A percentile compares a stretch with the other conserved stretches of the same genome.
Conservation (phyloP, 768 basidiomycete species). For the Suillus subaureus region DNA sequence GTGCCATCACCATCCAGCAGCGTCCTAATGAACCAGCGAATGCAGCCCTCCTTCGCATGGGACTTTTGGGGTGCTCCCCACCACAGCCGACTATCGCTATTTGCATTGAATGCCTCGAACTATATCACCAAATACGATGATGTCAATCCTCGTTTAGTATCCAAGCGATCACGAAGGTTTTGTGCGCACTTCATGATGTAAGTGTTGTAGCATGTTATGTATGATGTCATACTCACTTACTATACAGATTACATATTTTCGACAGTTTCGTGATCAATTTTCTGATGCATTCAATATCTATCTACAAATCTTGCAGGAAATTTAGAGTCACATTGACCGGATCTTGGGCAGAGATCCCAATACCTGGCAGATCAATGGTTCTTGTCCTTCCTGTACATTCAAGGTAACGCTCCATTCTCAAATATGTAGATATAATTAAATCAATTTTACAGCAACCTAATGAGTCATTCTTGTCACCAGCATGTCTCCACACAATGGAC, state of each 20-base stretch:
- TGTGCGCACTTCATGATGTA: constrained; percentile 1
- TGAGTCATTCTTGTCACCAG: constrained; percentile 29
- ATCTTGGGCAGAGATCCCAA: not conserved
- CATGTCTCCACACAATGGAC: constrained; percentile 31
- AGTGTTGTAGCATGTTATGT: not conserved
- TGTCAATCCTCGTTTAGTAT: not conserved
- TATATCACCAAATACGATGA: not conserved
- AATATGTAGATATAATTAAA: not conserved
- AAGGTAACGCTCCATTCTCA: not conserved
- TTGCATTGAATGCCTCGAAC: not conserved
- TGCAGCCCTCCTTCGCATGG: not conserved
- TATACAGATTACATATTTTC: constrained; percentile 3
- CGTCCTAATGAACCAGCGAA: not conserved
- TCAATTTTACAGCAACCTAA: constrained; percentile 13
- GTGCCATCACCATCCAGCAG: not conserved
- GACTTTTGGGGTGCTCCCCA: constrained; percentile 4
- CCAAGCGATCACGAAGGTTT: constrained; percentile 1
- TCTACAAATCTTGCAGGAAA: not conserved
- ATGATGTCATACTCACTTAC: not conserved
- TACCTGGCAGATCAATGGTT: not conserved
- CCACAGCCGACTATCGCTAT: not conserved
- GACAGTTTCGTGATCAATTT: not conserved
- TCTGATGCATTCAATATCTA: not conserved
- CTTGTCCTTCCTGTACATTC: not conserved
- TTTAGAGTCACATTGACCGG: not conserved